These are phyloP conservation scores for Cryptococcus floricola DNA, from an alignment of 1,284 basidiomycete species.

Conservation along the genomic window DNA sequence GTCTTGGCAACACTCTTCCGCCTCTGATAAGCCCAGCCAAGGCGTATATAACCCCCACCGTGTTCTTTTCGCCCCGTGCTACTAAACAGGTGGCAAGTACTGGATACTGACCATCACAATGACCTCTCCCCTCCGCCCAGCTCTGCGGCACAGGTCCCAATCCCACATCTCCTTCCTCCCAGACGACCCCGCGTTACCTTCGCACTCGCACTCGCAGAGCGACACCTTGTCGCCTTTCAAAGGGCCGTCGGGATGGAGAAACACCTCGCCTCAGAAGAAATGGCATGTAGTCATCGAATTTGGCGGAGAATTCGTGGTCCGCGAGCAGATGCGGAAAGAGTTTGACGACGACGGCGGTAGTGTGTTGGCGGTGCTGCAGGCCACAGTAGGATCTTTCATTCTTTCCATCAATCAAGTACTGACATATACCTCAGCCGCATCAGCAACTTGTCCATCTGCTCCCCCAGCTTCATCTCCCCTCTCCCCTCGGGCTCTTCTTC, in stretches of 20 bases:
- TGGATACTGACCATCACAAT: not conserved
- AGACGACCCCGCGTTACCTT: not conserved
- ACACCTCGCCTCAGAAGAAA: not conserved
- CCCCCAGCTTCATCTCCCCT: slow-evolving; percentile 8
- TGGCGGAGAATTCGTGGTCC: slow-evolving; percentile 3
- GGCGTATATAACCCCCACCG: too few species aligned
- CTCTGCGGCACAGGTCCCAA: slow-evolving; percentile 4
- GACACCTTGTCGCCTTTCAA: slow-evolving; percentile 1
- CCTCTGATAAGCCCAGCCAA: too few species aligned
- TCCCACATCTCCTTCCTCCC: slow-evolving; percentile 1
- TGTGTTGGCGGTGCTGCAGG: slow-evolving; percentile 5
- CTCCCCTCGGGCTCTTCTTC: slow-evolving; percentile 7
- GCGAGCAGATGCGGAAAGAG: not conserved
- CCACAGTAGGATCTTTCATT: slow-evolving; percentile 1
- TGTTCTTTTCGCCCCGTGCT: too few species aligned
- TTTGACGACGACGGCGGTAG: not conserved
- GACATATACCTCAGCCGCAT: slow-evolving; percentile 1
- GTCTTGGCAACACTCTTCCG: too few species aligned
- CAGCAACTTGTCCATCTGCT: slow-evolving; percentile 10
- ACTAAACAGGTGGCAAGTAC: too few species aligned
- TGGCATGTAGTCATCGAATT: slow-evolving; percentile 10
- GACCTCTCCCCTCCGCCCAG: not conserved
- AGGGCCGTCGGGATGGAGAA: slow-evolving; percentile 7
- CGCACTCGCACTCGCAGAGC: not conserved
- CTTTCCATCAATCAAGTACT: not conserved